These are phyloP conservation scores for Russula ochroleuca DNA, from an alignment of 768 basidiomycete species.

Conservation along the genomic window DNA sequence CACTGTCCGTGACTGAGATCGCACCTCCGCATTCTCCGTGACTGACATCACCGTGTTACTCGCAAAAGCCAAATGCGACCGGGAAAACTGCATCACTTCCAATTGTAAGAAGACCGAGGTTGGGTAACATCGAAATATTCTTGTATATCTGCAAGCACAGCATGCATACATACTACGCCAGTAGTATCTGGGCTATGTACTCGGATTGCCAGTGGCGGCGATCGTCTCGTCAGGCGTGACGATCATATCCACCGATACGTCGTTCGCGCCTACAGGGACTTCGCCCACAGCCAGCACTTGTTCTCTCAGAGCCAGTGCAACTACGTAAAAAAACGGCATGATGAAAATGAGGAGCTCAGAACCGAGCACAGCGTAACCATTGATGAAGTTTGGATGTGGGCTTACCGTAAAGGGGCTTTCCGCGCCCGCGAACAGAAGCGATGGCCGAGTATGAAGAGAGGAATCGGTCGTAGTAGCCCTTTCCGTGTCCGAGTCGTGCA, in stretches of 20 bases:
- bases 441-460: conserved; percentile 47
- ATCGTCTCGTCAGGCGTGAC: conserved; percentile 46
- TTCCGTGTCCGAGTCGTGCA: conserved; percentile 75
- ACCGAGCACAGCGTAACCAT: neutral
- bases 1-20: too few relatives aligned
- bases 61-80: too few relatives aligned
- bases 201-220: neutral
- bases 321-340: conserved; percentile 33
- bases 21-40: too few relatives aligned
- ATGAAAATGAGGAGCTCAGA: neutral
- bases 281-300: conserved; percentile 51
- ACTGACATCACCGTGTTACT: too few relatives aligned
- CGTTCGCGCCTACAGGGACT: conserved; percentile 52
- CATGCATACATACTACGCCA: neutral
- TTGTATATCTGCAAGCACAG: too few relatives aligned
- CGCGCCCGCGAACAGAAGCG: conserved; percentile 35
- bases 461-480: conserved; percentile 80
- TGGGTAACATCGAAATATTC: too few relatives aligned
- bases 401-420: conserved; percentile 57
- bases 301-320: conserved; percentile 61
- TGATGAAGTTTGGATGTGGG: neutral
- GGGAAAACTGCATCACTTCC: too few relatives aligned
- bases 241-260: conserved; percentile 63
- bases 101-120: too few relatives aligned
- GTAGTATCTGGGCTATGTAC: neutral